Base-by-base conservation (phyloP, 1,284 basidiomycete genomes). In the Binderoboletus segoi region DNA sequence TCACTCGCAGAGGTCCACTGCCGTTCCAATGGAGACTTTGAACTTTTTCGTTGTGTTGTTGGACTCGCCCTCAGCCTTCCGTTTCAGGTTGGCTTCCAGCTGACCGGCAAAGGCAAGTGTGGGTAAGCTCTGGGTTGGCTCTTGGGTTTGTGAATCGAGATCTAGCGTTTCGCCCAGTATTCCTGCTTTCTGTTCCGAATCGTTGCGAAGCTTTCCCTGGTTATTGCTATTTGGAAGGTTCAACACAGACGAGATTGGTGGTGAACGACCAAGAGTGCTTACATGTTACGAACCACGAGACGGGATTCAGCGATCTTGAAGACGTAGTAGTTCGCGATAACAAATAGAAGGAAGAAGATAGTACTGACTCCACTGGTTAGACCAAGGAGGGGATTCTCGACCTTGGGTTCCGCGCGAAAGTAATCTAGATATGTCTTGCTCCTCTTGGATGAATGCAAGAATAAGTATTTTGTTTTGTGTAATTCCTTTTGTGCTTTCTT, bases 1-100 rank as follows among this genome's bases (percentile, higher is more conserved):
- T 73, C 44, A 85, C 64, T 86, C 84, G 32, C 82, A 84, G 20
- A 86, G 77, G 67, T 86, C 84, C 55, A 86, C 77, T 37, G 76
- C 79, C 51, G 72, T 64, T 37, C 81, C 76, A 32, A 86, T 68
- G 20, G 83, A 86, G 45, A 86, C 76, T 66, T 85, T 85, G 52
- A 80, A 61, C 60, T 76, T 83, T 69, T 86, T 85, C 59, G 61
- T 67, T 7, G 72, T 71, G 46, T 73, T 66, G 23, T 61, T 63
- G 32, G 60, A 56, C 24, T 70, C 62, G 18, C 54, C 55, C 51
- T 53, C 57, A 46, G 53, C 59, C 58, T 74, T 71, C 48, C 70
- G 73, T 73, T 78, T 70, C 59, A 59, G 54, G 41, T 48, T 60
- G 26, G 53, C 50, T 24, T 67, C 60, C 23, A 50, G 37, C 54